Conservation (phyloP, 495 filamentous ascomycete species). For the Pyrenula aspistea region DNA sequence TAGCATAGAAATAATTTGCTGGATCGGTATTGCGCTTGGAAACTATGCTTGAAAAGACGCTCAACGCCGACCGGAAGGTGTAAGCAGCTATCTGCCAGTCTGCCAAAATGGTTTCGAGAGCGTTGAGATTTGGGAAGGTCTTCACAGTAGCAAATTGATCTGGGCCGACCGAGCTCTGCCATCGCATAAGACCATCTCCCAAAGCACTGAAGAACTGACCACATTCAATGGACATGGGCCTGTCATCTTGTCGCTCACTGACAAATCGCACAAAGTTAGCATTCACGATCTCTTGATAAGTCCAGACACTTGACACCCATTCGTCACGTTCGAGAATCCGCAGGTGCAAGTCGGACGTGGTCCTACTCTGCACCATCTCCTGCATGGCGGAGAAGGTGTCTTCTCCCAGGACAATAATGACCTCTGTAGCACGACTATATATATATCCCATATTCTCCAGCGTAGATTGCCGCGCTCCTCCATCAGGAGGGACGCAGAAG, state of each 20-base stretch:
- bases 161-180: background rate
- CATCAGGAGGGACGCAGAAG: constrained; percentile 8
- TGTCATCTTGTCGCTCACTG: background rate
- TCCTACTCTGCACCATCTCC: constrained; percentile 1
- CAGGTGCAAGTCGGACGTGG: background rate
- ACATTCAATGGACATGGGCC: background rate
- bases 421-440: constrained; percentile 7
- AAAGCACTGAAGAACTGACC: constrained; percentile 6
- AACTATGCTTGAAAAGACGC: constrained; percentile 12
- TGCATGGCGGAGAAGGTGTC: constrained; percentile 1
- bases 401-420: constrained; percentile 7
- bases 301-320: constrained; percentile 11
- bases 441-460: constrained; percentile 14
- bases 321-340: constrained; percentile 7
- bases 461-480: background rate
- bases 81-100: constrained; percentile 9
- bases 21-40: background rate
- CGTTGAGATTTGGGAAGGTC: constrained; percentile 7
- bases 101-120: constrained; percentile 10
- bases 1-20: background rate
- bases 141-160: background rate
- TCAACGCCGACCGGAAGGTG: constrained; percentile 6
- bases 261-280: background rate
- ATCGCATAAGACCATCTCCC: constrained; percentile 1
- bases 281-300: constrained; percentile 14